These are phyloP conservation scores for Leishmania lainsoni DNA, from an alignment of 208 protist genomes.

Conservation along the genomic window DNA sequence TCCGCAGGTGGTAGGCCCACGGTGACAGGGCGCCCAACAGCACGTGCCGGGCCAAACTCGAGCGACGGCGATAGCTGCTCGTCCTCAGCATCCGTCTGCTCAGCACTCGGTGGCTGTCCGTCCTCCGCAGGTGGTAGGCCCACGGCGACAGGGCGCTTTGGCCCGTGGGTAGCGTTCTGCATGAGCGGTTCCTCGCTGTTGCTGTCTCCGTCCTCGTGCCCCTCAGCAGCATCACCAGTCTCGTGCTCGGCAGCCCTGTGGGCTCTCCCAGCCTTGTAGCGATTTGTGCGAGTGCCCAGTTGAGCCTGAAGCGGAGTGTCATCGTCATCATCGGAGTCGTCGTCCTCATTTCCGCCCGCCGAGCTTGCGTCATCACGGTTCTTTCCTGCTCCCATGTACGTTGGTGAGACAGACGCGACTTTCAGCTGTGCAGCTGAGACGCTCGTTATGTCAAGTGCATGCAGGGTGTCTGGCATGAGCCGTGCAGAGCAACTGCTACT, in stretches of 20 bases:
- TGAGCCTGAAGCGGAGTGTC: no score
- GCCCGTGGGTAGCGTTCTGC: background rate
- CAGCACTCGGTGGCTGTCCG: no score
- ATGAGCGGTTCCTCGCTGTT: background rate
- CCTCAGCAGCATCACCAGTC: background rate
- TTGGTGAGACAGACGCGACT: background rate
- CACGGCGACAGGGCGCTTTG: background rate
- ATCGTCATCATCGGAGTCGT: background rate
- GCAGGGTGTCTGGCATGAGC: background rate
- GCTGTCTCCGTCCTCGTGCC: background rate
- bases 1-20: no score
- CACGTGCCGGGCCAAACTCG: conserved; percentile 11
- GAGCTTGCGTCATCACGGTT: background rate
- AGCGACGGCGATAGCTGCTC: no score
- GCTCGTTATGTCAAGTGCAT: background rate
- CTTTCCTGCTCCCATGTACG: background rate
- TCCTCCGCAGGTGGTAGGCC: no score
- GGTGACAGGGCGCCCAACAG: conserved; percentile 3
- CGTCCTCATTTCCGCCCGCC: conserved; percentile 15
- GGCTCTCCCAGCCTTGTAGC: no score
- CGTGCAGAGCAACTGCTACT: conserved; percentile 3
- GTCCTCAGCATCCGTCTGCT: no score
- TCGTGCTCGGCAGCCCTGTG: background rate
- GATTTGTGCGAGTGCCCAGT: no score
- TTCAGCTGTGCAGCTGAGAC: background rate